Base-by-base conservation (phyloP, 495 filamentous ascomycete genomes). In the Lophium mytilinum region DNA sequence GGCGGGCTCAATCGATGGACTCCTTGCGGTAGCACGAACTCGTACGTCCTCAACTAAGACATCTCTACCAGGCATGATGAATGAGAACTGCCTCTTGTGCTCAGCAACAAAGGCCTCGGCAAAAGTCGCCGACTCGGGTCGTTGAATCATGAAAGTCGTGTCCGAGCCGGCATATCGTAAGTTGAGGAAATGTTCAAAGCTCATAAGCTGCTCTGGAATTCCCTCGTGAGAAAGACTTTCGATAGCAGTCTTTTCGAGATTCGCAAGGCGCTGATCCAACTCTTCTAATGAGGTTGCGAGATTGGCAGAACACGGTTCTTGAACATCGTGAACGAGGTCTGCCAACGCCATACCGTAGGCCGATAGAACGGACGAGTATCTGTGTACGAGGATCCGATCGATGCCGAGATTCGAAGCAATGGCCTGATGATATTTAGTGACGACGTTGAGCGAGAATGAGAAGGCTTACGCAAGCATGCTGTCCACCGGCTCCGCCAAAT, bases 31-130 rank as follows among this genome's bases (percentile, higher is more conserved):
- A 9, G 73, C 52, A 9, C 52, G 52, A 10, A 80, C 77, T 45
- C 78, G 76, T 24, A 81, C 70, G 50, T 80, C 76, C 42, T 81
- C 79, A 4, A 81, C 76, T 2, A 80, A 60, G 21, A 81, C 73
- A 0, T 72, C 62, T 11, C 76, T 66, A 7, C 73, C 74, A 6
- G 75, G 78, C 50, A 76, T 74, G 12, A 57, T 49, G 69, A 81
- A 81, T 24, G 71, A 71, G 52, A 81, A 81, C 52, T 81, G 77
- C 36, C 77, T 67, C 40, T 72, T 69, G 54, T 81, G 79, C 7
- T 72, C 71, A 14, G 70, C 62, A 18, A 72, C 66, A 58, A 81
- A 81, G 18, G 72, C 70, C 30, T 71, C 66, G 17, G 74, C 70
- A 4, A 66, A 66, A 5, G 68, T 69, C 11, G 66, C 69, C n/a